Conservation (phyloP, 75 land plant species). For the Picea sitchensis region DNA sequence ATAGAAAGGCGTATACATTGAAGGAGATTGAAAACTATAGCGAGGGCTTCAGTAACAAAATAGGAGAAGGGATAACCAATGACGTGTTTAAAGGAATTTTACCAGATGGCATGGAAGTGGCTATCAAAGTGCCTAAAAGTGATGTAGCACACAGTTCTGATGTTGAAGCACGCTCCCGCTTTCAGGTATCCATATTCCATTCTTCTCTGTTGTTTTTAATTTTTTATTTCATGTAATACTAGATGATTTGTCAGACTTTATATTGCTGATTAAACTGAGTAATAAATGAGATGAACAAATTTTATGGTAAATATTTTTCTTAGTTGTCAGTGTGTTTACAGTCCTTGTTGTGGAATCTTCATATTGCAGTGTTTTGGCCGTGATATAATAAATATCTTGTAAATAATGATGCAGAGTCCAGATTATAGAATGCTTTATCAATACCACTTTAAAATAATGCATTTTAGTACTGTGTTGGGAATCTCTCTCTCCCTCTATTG, state of each 20-base stretch:
- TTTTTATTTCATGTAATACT: too few relatives aligned
- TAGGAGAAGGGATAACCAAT: slow-evolving; percentile 27
- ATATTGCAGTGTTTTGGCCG: neutral
- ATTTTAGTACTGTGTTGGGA: neutral
- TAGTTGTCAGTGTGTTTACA: neutral
- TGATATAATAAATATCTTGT: too few relatives aligned
- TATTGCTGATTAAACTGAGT: too few relatives aligned
- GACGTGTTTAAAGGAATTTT: slow-evolving; percentile 28
- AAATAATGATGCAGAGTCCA: neutral
- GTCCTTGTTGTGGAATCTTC: neutral
- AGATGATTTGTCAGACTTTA: too few relatives aligned
- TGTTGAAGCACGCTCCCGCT: slow-evolving; percentile 22
- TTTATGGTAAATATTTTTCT: neutral
- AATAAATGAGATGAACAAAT: neutral
- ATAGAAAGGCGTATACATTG: slow-evolving; percentile 12
- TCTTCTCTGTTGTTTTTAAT: neutral
- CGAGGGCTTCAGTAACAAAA: slow-evolving; percentile 23
- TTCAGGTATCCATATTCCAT: slow-evolving; percentile 10
- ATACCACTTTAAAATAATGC: neutral
- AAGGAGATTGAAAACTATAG: slow-evolving; percentile 15
- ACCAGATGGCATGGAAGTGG: slow-evolving; percentile 24
- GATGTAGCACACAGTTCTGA: slow-evolving; percentile 17
- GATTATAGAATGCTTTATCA: neutral
- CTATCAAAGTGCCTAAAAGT: slow-evolving; percentile 17
- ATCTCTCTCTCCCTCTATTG: neutral